Base-by-base conservation (phyloP, 2,329 filamentous ascomycete species). In the Penicillium sp. region DNA sequence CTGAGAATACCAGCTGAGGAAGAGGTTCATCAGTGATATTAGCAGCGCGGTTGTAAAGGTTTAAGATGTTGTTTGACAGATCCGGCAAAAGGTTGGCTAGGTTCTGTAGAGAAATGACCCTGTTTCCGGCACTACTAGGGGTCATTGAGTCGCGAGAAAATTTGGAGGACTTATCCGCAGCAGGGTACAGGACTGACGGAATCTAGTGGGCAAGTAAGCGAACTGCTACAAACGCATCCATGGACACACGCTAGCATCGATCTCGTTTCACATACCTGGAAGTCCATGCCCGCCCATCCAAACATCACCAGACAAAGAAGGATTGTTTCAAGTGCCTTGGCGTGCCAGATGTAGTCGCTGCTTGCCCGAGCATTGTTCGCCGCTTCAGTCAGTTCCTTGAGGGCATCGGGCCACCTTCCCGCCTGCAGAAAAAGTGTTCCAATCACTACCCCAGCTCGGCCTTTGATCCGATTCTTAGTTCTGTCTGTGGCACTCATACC, bases 271-370 rank as follows among this genome's bases (percentile, higher is more conserved):
- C 58, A 43, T 58, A 71, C 70, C 61, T 72, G 69, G 45, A 97
- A 97, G 63, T 93, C 87, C 61, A 92, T 77, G 3, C 85, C 87
- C 30, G 86, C 81, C 88, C 90, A 95, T 27, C 84, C 87, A 54
- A 95, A 82, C 61, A 97, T 80, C 34, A 97, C 65, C 58, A 97
- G 78, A 63, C 87, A 89, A 22, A 95, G 78, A 39, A 93, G 75
- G 52, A 95, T 88, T 25, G 91, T 83, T 66, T 99, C 95, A 16
- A 99, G 77, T 1, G 89, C 91, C 71, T 97, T 97, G 14, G 88
- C 93, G 72, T 96, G 89, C 92, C 93, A 99, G n/a, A 97, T 69
- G 69, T 95, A 89, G 70, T 99, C 93, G 61, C 89, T 91, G 50
- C 88, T 80, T 31, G 83, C 84, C 60, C 89, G 86, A 13, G 89